These are phyloP conservation scores for Chlamydomonas schloesseri DNA, from an alignment of 139 green algal genomes.

Conservation along the genomic window DNA sequence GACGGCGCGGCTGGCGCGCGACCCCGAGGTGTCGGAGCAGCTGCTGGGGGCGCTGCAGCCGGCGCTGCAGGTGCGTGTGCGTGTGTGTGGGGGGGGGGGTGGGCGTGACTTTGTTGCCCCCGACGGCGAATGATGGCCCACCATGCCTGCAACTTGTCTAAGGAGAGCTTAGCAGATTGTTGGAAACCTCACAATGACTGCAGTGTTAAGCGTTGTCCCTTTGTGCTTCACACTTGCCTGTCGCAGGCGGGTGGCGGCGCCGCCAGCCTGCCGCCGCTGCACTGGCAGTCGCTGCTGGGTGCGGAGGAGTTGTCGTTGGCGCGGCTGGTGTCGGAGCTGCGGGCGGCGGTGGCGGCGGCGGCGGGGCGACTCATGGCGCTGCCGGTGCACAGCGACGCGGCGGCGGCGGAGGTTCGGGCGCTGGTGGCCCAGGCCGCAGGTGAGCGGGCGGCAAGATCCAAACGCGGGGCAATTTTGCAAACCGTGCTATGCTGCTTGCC, in stretches of 20 bases:
- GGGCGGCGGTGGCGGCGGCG: background rate
- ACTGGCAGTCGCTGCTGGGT: conserved; percentile 37
- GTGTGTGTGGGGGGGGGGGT: background rate
- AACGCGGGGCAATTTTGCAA: no score
- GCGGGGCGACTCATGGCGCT: background rate
- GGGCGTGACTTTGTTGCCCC: no score
- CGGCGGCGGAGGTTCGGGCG: background rate
- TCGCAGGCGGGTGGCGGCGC: conserved; percentile 17
- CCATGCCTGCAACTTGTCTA: no score
- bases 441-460: no score
- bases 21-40: conserved; percentile 40
- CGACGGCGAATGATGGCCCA: no score
- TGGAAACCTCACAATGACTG: no score
- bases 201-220: no score
- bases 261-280: conserved; percentile 19
- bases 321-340: conserved; percentile 14
- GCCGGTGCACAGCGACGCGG: background rate
- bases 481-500: no score
- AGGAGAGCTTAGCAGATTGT: no score
- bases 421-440: conserved; percentile 2
- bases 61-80: conserved; percentile 16
- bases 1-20: conserved; percentile 19
- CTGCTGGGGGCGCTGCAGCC: conserved; percentile 40
- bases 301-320: conserved; percentile 25
- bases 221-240: background rate